A percentile compares a stretch with the other conserved stretches of the same genome.
These are phyloP conservation scores for Aplosporella prunicola DNA, from an alignment of 2,329 filamentous ascomycete genomes.

Conservation along the genomic window DNA sequence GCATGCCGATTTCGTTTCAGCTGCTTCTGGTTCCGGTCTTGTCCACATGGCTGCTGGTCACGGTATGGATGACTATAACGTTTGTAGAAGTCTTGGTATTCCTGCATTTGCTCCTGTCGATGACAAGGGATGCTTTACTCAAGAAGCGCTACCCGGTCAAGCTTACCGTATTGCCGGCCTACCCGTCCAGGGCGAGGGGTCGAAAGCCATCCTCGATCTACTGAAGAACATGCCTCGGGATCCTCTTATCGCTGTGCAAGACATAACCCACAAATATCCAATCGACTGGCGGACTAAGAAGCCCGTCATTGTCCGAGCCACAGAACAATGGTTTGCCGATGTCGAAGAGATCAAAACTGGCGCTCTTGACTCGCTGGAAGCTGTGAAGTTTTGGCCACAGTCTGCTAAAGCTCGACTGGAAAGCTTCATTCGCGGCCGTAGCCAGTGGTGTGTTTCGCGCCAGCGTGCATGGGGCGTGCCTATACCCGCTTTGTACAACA, in stretches of 20 bases:
- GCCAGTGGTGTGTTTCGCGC: conserved; percentile 95
- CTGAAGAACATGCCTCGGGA: conserved; percentile 35
- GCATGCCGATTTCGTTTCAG: conserved; percentile 79
- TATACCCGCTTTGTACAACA: conserved; percentile 74
- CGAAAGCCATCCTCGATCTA: conserved; percentile 58
- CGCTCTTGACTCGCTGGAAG: conserved; percentile 58
- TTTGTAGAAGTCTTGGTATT: conserved; percentile 62
- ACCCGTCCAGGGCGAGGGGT: conserved; percentile 61
- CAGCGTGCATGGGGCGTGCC: conserved; percentile 95
- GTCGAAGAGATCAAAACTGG: conserved; percentile 70
- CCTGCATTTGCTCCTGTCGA: conserved; percentile 72
- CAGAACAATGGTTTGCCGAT: conserved; percentile 96
- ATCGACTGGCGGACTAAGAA: conserved; percentile 97
- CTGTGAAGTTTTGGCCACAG: conserved; percentile 71
- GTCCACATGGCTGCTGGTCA: conserved; percentile 93
- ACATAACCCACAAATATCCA: conserved; percentile 70
- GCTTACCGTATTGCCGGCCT: conserved; percentile 60
- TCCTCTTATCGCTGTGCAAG: conserved; percentile 4
- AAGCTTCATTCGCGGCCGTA: conserved; percentile 78
- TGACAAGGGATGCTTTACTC: conserved; percentile 70
- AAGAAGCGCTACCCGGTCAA: conserved; percentile 63
- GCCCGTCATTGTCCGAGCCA: conserved; percentile 83
- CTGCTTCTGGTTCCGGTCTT: conserved; percentile 85
- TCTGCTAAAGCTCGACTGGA: conserved; percentile 64
- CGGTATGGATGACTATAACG: conserved; percentile 91